A percentile compares a stretch with the other conserved stretches of the same genome.
Evolutionary conservation across 2,329 filamentous ascomycete species (phyloP).

Genomic region (Byssochlamys sp.): DNA sequence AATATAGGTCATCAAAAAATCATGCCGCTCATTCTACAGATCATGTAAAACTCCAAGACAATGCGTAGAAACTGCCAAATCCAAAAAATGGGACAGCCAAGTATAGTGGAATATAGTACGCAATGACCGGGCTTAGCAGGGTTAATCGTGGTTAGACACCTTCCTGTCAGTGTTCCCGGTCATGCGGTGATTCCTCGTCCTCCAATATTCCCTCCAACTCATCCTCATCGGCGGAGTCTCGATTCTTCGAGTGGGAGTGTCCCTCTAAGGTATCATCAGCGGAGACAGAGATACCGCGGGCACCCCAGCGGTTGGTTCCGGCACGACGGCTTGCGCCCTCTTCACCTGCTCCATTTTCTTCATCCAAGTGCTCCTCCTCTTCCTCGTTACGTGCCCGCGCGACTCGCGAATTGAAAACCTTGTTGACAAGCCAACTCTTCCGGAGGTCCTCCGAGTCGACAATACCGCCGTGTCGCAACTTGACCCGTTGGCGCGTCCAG

Average conservation of each 20-base stretch:
- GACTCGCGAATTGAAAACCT: conserved; percentile 54
- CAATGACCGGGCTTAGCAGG: background rate
- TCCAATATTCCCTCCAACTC: conserved; percentile 13
- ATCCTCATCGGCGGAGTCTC: conserved; percentile 6
- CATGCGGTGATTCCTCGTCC: conserved; percentile 9
- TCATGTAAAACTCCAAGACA: background rate
- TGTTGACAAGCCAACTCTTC: conserved; percentile 72
- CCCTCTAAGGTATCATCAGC: conserved; percentile 45
- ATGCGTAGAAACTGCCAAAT: background rate
- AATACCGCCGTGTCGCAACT: conserved; percentile 76
- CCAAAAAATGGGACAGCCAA: background rate
- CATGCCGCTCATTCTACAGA: background rate
- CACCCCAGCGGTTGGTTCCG: conserved; percentile 45
- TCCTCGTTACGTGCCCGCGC: conserved; percentile 20
- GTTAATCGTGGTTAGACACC: background rate
- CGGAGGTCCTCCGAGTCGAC: conserved; percentile 83
- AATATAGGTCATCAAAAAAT: background rate
- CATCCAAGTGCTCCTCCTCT: conserved; percentile 28
- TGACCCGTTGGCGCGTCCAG: conserved; percentile 83
- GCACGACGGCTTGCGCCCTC: conserved; percentile 14
- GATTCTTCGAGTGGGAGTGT: conserved; percentile 8
- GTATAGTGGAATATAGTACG: background rate
- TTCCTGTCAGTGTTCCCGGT: background rate
- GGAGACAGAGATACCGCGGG: conserved; percentile 49
- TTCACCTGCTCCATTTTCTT: conserved; percentile 20